A percentile compares a stretch with the other conserved stretches of the same genome.
phyloP scores from a whole-genome alignment of 2,329 filamentous ascomycete species.

The Colletotrichum musae region DNA sequence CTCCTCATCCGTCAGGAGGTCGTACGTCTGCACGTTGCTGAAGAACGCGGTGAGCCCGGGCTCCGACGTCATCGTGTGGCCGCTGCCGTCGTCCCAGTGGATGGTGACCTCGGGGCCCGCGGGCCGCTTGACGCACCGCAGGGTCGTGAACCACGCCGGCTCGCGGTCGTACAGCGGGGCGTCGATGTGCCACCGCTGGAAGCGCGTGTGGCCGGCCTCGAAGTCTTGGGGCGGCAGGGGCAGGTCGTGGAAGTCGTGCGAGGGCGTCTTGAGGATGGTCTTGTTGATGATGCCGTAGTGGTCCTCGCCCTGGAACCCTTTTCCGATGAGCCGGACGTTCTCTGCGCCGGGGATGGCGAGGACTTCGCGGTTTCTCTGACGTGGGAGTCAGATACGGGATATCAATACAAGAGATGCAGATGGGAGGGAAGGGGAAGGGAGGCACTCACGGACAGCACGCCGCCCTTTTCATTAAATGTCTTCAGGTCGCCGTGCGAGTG shows the following conservation, averaged over 20 bases:
- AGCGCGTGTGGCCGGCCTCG: conserved; percentile 57
- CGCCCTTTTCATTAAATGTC: conserved; percentile 57
- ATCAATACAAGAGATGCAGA: neutral
- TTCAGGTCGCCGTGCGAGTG: conserved; percentile 59
- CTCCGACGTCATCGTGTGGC: conserved; percentile 44
- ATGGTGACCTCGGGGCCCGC: conserved; percentile 50
- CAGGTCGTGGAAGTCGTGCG: conserved; percentile 55
- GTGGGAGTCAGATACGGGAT: neutral
- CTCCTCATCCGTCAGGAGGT: conserved; percentile 58
- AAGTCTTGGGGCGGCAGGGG: conserved; percentile 53
- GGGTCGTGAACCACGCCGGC: conserved; percentile 59
- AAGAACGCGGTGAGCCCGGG: conserved; percentile 57
- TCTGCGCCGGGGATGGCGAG: conserved; percentile 58
- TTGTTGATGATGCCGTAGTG: conserved; percentile 59
- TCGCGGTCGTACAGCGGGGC: conserved; percentile 59
- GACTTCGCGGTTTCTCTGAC: conserved; percentile 47
- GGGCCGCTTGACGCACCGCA: conserved; percentile 56
- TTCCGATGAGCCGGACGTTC: conserved; percentile 61
- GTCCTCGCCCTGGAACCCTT: conserved; percentile 60
- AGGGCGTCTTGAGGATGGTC: conserved; percentile 48
- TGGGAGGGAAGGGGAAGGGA: neutral
- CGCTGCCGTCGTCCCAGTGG: neutral
- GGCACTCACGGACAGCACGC: conserved; percentile 52
- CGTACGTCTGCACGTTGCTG: conserved; percentile 50
- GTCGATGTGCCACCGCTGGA: conserved; percentile 65